phyloP scores from a whole-genome alignment of 164 flowering plant species.

The Berberis vulgaris region DNA sequence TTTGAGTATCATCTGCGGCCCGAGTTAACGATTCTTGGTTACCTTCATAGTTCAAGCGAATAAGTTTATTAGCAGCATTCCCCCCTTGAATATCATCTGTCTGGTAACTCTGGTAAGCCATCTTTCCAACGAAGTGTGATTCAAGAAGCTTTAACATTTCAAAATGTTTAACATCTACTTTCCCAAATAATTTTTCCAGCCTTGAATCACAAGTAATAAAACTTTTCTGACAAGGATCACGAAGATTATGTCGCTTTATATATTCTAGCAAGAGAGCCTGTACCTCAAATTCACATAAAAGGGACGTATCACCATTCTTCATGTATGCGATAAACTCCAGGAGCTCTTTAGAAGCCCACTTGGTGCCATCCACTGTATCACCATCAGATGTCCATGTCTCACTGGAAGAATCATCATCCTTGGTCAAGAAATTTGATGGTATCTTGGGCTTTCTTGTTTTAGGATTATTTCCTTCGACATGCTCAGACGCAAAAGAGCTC shows the following conservation, averaged over 20 bases:
- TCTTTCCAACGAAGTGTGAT: slow-evolving; percentile 63
- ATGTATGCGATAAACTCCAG: slow-evolving; percentile 86
- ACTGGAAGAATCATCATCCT: slow-evolving; percentile 24
- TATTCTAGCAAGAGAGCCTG: slow-evolving; percentile 80
- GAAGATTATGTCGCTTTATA: slow-evolving; percentile 75
- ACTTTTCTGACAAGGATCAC: slow-evolving; percentile 83
- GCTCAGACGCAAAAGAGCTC: slow-evolving; percentile 29
- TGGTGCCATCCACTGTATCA: slow-evolving; percentile 24
- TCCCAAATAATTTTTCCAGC: slow-evolving; percentile 74
- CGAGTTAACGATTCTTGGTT: no score
- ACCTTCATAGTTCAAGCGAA: no score
- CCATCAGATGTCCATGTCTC: slow-evolving; percentile 11
- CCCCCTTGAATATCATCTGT: slow-evolving; percentile 53
- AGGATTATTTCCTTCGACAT: slow-evolving; percentile 28
- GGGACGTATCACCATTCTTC: slow-evolving; percentile 71
- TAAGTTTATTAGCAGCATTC: no score
- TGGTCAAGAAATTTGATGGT: slow-evolving; percentile 26
- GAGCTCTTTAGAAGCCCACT: slow-evolving; percentile 94
- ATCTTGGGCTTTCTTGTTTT: slow-evolving; percentile 49
- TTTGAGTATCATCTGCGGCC: slow-evolving; percentile 42
- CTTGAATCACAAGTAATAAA: slow-evolving; percentile 83
- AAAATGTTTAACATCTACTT: slow-evolving; percentile 82
- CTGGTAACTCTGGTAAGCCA: slow-evolving; percentile 21
- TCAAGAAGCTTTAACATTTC: slow-evolving; percentile 97
- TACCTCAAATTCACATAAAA: slow-evolving; percentile 71